phyloP scores from a whole-genome alignment of 2,329 filamentous ascomycete species.

The Basipetospora sp. region DNA sequence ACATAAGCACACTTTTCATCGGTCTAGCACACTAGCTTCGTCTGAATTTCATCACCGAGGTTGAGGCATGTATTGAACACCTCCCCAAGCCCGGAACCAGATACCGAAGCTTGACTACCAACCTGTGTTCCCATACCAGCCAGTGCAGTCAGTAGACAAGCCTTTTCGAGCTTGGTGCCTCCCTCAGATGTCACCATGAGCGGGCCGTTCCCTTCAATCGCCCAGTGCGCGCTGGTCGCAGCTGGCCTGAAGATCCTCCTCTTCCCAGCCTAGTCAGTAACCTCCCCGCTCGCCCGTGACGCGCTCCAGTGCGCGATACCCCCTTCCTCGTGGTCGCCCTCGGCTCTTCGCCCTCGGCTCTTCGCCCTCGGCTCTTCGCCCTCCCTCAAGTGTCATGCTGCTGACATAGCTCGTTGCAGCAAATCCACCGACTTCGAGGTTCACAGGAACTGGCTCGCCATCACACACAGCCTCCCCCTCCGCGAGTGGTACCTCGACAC shows the following conservation, averaged over 20 bases:
- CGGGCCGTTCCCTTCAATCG: constrained; percentile 71
- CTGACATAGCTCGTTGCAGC: constrained; percentile 31
- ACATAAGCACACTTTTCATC: too few relatives aligned
- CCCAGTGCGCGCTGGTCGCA: constrained; percentile 74
- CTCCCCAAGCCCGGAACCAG: too few relatives aligned
- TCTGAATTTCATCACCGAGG: too few relatives aligned
- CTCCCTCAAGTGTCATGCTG: neutral
- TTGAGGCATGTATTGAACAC: too few relatives aligned
- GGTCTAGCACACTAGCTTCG: too few relatives aligned
- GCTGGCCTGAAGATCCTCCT: constrained; percentile 82
- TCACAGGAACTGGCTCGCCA: constrained; percentile 94
- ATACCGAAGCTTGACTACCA: too few relatives aligned
- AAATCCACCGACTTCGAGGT: constrained; percentile 99
- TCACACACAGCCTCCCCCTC: constrained; percentile 76
- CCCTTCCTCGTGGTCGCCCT: neutral
- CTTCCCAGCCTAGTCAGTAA: constrained; percentile 83
- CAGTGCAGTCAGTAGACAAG: neutral
- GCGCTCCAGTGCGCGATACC: too few relatives aligned
- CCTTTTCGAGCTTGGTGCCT: neutral
- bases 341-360: neutral
- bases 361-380: neutral
- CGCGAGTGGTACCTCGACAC: constrained; percentile 93
- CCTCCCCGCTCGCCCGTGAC: constrained; percentile 1
- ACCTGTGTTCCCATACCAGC: too few relatives aligned
- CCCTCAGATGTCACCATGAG: constrained; percentile 40